Percentiles rank a stretch among this genome's conserved stretches.
phyloP scores from a whole-genome alignment of 805 yeast species.

The Dipodascus geniculatus region DNA sequence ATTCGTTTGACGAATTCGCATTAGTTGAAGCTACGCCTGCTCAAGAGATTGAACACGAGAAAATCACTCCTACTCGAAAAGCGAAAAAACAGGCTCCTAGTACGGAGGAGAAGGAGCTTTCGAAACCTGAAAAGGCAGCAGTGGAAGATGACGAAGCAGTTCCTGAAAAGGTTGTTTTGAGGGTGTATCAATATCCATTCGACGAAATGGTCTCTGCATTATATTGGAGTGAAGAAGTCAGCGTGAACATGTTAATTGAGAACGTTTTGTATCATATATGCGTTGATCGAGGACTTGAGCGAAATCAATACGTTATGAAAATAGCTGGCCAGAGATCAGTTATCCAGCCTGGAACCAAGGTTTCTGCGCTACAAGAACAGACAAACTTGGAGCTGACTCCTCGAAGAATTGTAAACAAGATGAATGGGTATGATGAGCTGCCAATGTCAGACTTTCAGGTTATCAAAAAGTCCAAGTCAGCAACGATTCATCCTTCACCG shows the following conservation, averaged over 20 bases:
- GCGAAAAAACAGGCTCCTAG: neutral
- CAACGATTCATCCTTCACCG: slow-evolving; percentile 20
- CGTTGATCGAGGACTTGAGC: slow-evolving; percentile 21
- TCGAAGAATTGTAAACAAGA: slow-evolving; percentile 29
- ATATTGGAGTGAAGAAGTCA: slow-evolving; percentile 19
- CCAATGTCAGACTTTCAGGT: neutral
- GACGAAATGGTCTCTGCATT: slow-evolving; percentile 20
- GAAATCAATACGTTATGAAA: slow-evolving; percentile 22
- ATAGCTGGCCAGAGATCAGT: slow-evolving; percentile 15
- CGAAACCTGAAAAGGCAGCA: slow-evolving; percentile 3
- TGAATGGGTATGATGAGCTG: slow-evolving; percentile 15
- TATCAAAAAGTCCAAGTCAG: slow-evolving; percentile 18
- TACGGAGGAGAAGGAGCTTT: neutral
- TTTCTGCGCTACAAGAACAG: slow-evolving; percentile 29
- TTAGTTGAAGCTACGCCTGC: slow-evolving; percentile 42
- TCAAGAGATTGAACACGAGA: slow-evolving; percentile 22
- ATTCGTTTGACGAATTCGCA: slow-evolving; percentile 76
- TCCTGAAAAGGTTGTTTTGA: neutral
- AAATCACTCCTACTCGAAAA: slow-evolving; percentile 22
- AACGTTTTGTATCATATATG: slow-evolving; percentile 23
- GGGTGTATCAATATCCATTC: slow-evolving; percentile 24
- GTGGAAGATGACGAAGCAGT: neutral
- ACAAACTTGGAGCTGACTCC: slow-evolving; percentile 33
- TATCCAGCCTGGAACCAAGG: slow-evolving; percentile 8
- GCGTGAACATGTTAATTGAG: slow-evolving; percentile 12